phyloP scores from a whole-genome alignment of 2,329 filamentous ascomycete species.

The Coniochaeta hoffmannii region DNA sequence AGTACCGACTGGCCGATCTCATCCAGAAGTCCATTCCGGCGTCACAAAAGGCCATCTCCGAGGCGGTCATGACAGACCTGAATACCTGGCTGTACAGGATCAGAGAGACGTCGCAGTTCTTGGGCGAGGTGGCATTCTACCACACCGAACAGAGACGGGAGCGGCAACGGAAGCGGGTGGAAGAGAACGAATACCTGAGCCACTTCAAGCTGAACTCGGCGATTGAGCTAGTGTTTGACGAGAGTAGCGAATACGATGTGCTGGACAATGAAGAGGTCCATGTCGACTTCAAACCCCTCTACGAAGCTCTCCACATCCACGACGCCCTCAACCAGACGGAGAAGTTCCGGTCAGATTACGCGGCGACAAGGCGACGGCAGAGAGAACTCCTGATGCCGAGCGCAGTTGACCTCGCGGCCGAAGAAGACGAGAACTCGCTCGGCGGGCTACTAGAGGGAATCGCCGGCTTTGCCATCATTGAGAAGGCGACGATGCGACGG shows the following conservation, averaged over 20 bases:
- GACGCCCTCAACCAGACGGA: constrained; percentile 89
- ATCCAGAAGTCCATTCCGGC: constrained; percentile 94
- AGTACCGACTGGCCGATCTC: constrained; percentile 90
- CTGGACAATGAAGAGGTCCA: constrained; percentile 92
- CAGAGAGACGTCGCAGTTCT: constrained; percentile 88
- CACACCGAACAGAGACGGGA: constrained; percentile 83
- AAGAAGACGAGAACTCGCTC: constrained; percentile 80
- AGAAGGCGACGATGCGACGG: constrained; percentile 85
- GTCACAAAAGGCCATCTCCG: constrained; percentile 86
- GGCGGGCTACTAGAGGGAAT: constrained; percentile 90
- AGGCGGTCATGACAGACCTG: constrained; percentile 92
- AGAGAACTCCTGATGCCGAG: constrained; percentile 82
- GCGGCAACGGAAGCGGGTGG: constrained; percentile 74
- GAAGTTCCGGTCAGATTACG: constrained; percentile 84
- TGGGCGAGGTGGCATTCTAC: constrained; percentile 94
- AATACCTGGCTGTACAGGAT: constrained; percentile 97
- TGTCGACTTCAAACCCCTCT: constrained; percentile 89
- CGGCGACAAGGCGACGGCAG: constrained; percentile 81
- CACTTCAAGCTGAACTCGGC: constrained; percentile 92
- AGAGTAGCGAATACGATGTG: constrained; percentile 91
- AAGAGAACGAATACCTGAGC: constrained; percentile 65
- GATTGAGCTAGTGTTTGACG: constrained; percentile 91
- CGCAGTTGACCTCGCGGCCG: constrained; percentile 68
- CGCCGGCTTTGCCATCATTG: constrained; percentile 92
- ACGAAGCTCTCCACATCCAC: constrained; percentile 94